Base-by-base conservation (phyloP, 2,329 filamentous ascomycete species). In the Anthostomella pinea region DNA sequence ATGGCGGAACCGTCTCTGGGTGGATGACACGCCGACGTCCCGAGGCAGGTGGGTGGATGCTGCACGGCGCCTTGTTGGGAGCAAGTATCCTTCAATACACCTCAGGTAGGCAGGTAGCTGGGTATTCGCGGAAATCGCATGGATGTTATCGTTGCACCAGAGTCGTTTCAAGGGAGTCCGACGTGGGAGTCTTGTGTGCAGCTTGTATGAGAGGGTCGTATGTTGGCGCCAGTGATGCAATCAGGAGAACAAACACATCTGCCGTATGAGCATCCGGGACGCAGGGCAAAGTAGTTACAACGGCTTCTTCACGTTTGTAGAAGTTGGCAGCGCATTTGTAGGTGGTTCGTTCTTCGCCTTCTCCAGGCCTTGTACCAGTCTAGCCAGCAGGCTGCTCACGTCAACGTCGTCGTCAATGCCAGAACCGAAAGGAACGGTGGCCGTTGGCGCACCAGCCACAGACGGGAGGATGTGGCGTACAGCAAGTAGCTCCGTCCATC, bases 371-470 rank as follows among this genome's bases (percentile, higher is more conserved):
- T 18, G 21, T 8, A 29, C 30, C 13, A 4, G 25, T 42, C 43
- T 43, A 49, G 46, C 41, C 46, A 49, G 41, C 46, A 49, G 34
- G 20, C 6, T 43, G 44, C 41, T 17, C 41, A 46, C 47, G 47
- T 45, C 41, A 43, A 41, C 36, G 27, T 25, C 24, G 35, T 24
- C 29, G 33, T 33, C 21, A 35, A 34, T 35, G 5, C 14, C 20
- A 31, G 41, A 46, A 44, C 34, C 24, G 17, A 15, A 39, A 37
- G 15, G 44, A 44, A 41, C 22, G 33, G 15, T 27, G 15, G 33
- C 26, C 36, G 31, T 25, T 19, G 25, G 15, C 15, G 23, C 20
- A 9, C 9, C 17, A 19, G 13, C 24, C 28, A 18, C 5, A 23
- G 21, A 23, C 21, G 21, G 27, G 11, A 26, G 33, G 37, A 39